phyloP scores from a whole-genome alignment of 2,329 filamentous ascomycete species.

The Davidsoniella australis region DNA sequence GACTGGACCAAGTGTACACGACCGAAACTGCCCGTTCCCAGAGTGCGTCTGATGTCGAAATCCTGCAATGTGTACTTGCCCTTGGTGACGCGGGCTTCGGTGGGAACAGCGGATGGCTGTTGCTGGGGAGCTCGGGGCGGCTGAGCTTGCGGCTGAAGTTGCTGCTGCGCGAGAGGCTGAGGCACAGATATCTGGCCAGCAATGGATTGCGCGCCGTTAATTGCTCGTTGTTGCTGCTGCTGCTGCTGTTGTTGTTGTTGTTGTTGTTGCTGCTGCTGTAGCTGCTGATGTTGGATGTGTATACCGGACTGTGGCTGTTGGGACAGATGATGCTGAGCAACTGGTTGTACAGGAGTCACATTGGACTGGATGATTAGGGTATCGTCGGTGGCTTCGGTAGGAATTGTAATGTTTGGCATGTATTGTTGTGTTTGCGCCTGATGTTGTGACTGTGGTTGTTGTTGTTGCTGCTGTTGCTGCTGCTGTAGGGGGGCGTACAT shows the following conservation, averaged over 20 bases:
- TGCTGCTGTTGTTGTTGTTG: constrained; percentile 9
- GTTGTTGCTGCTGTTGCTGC: constrained; percentile 34
- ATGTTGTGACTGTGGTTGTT: constrained; percentile 12
- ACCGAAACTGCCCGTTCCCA: constrained; percentile 94
- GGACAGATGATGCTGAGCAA: constrained; percentile 28
- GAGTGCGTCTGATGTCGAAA: constrained; percentile 75
- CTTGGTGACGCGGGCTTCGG: constrained; percentile 57
- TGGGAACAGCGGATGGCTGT: constrained; percentile 11
- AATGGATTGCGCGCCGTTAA: neutral
- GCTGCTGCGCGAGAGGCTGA: constrained; percentile 15
- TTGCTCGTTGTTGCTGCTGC: constrained; percentile 4
- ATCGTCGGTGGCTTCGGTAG: constrained; percentile 12
- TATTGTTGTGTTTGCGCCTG: constrained; percentile 34
- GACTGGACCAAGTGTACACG: constrained; percentile 93
- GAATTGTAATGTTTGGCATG: constrained; percentile 7
- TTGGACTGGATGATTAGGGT: constrained; percentile 16
- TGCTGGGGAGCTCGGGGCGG: constrained; percentile 15
- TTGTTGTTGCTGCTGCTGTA: too few relatives aligned
- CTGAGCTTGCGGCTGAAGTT: constrained; percentile 17
- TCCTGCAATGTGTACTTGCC: constrained; percentile 91
- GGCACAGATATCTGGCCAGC: constrained; percentile 15
- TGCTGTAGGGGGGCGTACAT: constrained; percentile 9
- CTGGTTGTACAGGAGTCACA: constrained; percentile 30
- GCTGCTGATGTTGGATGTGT: constrained; percentile 30
- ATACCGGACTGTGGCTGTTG: constrained; percentile 6